Base-by-base conservation (phyloP, 257 asterid species). In the Nicotiana knightiana region DNA sequence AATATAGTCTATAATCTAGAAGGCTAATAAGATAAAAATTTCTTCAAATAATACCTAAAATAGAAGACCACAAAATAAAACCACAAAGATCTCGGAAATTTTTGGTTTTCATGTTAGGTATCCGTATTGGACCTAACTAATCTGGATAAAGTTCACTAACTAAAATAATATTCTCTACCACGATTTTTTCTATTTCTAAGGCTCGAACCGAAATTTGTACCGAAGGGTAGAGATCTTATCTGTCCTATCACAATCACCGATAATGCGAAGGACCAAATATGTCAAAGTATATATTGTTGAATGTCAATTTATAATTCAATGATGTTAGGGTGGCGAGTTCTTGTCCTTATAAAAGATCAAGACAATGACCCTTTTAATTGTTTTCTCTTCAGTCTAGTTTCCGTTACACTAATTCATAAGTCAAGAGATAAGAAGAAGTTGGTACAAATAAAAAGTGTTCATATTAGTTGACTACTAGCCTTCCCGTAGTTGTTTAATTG, bases 81-180 rank as follows among this genome's bases (percentile, higher is more conserved):
- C 5, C 15, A 51, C 4, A 12, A 51, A 11, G 12, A 53, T 43
- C 51, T 43, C 10, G 51, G 11, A 2, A 6, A 1, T 32, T 32
- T 32, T 37, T 43, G 11, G 1, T 43, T 43, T 43, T 8, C 0
- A 0, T 43, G 2, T 43, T 8, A 7, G 9, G 3, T 43, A 43
- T 43, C 0, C 3, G 11, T 39, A 39, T 7, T 7, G 2, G 48
- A 7, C 10, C 3, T 10, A 39, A 39, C 48, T 39, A 39, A 39
- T 39, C 10, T 39, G 0, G 51, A 43, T 43, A 43, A 43, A 0
- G 51, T 8, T 43, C 11, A 8, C 8, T 8, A 43, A 8, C 8
- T 39, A 2, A 0, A 43, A 1, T 0, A 8, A 2, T 3, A 43
- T 0, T 43, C 0, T 43, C 1, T 43, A 8, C 0, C 11, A 1